Evolutionary conservation across 345 rosid genomes (phyloP).

Genomic region (Brassica cretica): DNA sequence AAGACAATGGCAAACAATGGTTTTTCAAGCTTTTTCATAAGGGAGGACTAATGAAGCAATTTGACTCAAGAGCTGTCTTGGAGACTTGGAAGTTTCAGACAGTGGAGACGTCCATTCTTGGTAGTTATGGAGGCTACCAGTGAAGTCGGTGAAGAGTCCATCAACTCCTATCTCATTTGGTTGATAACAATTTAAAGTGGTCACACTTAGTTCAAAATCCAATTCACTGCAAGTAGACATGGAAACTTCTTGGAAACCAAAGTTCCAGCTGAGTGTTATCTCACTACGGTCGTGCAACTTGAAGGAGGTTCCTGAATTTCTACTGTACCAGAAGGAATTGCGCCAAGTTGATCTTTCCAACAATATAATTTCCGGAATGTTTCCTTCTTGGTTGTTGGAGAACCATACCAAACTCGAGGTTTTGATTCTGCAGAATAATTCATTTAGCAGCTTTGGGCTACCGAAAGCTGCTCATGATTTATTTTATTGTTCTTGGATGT

Average conservation of each 20-base stretch:
- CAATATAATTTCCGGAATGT: not conserved
- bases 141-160: conserved; percentile 91
- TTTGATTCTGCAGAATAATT: not conserved
- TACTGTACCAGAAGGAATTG: not conserved
- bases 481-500: not conserved
- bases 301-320: not conserved
- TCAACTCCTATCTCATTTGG: conserved; percentile 65
- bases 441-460: not conserved
- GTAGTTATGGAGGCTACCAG: conserved; percentile 70
- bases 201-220: not conserved
- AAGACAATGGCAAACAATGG: not conserved
- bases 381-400: not conserved
- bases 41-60: conserved; percentile 50
- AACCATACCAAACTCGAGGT: not conserved
- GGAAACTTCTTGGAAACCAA: not conserved
- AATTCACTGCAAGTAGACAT: not conserved
- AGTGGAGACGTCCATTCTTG: conserved; percentile 60
- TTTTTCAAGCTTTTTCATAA: conserved; percentile 33
- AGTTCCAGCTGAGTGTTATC: not conserved
- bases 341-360: not conserved
- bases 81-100: conserved; percentile 25
- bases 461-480: not conserved
- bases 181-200: not conserved
- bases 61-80: conserved; percentile 42
- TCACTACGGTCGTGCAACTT: not conserved